A percentile compares a stretch with the other conserved stretches of the same genome.
Evolutionary conservation across 345 rosid species (phyloP).

Genomic region (Gossypium longicalyx): DNA sequence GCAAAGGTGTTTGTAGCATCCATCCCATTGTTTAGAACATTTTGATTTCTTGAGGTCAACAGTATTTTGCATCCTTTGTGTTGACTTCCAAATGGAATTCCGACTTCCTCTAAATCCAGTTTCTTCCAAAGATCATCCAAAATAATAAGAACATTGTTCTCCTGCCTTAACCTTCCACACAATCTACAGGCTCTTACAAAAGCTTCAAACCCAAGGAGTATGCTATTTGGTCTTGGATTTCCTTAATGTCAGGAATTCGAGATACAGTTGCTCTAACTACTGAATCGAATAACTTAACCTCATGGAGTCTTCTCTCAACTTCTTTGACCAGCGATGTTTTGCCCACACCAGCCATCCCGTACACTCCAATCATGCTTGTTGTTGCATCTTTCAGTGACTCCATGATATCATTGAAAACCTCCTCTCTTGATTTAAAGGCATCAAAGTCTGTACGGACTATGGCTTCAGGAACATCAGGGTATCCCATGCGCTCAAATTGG

Average conservation of each 20-base stretch:
- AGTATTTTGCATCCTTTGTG: too few species aligned
- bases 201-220: too few species aligned
- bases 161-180: too few species aligned
- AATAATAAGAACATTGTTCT: too few species aligned
- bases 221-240: too few species aligned
- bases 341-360: slow-evolving; percentile 25
- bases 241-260: too few species aligned
- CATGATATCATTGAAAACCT: background rate
- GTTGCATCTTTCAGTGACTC: slow-evolving; percentile 2
- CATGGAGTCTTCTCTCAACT: background rate
- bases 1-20: background rate
- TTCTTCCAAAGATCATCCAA: too few species aligned
- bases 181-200: too few species aligned
- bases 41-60: too few species aligned
- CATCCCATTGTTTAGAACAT: background rate
- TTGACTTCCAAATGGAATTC: too few species aligned
- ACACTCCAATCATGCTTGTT: slow-evolving; percentile 17
- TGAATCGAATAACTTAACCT: background rate
- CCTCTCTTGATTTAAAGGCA: background rate
- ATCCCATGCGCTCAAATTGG: background rate
- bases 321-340: slow-evolving; percentile 18
- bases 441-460: background rate
- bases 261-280: too few species aligned
- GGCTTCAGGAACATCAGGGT: background rate
- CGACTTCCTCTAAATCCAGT: too few species aligned